Base-by-base conservation (phyloP, 495 filamentous ascomycete genomes). In the Thermochaetoides thermophila region DNA sequence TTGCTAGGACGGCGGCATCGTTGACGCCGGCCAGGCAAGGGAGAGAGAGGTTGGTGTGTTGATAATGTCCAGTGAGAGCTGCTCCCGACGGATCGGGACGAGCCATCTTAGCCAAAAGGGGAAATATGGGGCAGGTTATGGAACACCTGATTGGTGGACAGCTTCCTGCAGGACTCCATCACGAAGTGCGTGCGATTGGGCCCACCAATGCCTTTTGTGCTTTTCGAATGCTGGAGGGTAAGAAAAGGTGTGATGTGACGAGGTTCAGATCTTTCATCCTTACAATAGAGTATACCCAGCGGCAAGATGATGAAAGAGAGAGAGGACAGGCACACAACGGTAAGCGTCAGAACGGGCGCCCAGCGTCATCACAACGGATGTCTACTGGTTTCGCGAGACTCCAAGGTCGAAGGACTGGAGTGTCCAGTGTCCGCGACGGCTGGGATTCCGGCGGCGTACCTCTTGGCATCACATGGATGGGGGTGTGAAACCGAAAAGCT, bases 71-170 rank as follows among this genome's bases (percentile, higher is more conserved):
- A 17, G 34, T 24, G 6, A 24, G 6, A 11, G 17, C 21, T 30
- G 13, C 32, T 35, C 21, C 40, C 37, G 33, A 22, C 33, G 37
- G 41, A 39, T 39, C 37, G 41, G 41, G 41, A 44, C 37, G 33
- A n/a, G 36, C 11, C 14, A 16, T 31, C 32, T 44, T 39, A 37
- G 31, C 36, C 37, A 25, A 34, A 44, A 39, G 5, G 31, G 41
- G 41, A 17, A 44, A 39, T 37, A 11, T 27, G 28, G n/a, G 17
- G 11, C 20, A 16, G 21, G 8, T 12, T 35, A 19, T 14, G 17
- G 24, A 24, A 17, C 20, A 12, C 17, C 4, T 38, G 40, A 43
- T 43, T 43, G 40, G 40, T 10, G 22, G 7, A 10, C 17, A 10
- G 10, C 25, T 1, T 8, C 18, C 13, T 18, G 29, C 10, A 18